phyloP scores from a whole-genome alignment of 1,284 basidiomycete genomes.

The Ustilago vetiveriae region DNA sequence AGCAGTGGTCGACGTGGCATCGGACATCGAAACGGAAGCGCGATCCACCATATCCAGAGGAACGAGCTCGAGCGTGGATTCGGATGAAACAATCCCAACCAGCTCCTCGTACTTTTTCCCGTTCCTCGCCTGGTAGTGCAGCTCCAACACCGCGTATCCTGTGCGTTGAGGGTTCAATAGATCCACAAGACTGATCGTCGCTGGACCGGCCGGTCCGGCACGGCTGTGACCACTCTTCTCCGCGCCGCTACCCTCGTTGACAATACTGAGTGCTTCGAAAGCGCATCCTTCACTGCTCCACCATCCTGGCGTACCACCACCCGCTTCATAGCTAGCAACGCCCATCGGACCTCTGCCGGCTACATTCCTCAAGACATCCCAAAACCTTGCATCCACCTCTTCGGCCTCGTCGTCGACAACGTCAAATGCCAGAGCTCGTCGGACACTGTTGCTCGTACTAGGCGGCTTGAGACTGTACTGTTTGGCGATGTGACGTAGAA shows the following conservation, averaged over 20 bases:
- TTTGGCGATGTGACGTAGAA: slow-evolving; percentile 44
- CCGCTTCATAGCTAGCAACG: slow-evolving; percentile 24
- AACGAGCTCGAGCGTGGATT: slow-evolving; percentile 6
- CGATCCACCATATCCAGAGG: slow-evolving; percentile 38
- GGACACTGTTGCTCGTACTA: slow-evolving; percentile 12
- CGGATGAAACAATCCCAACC: slow-evolving; percentile 2
- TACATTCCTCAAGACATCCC: slow-evolving; percentile 50
- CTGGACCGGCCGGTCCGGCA: background rate
- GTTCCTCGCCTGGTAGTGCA: slow-evolving; percentile 33
- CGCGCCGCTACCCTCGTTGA: background rate
- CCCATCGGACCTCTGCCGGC: slow-evolving; percentile 47
- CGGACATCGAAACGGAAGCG: background rate
- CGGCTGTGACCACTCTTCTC: background rate
- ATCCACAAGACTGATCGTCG: slow-evolving; percentile 20
- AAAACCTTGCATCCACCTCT: slow-evolving; percentile 49
- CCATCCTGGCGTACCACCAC: slow-evolving; percentile 47
- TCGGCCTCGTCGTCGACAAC: slow-evolving; percentile 12
- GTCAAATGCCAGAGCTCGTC: slow-evolving; percentile 26
- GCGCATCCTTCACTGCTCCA: slow-evolving; percentile 22
- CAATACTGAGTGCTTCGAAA: slow-evolving; percentile 18
- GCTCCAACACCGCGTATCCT: slow-evolving; percentile 27
- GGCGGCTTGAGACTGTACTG: slow-evolving; percentile 54
- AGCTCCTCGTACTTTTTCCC: slow-evolving; percentile 46
- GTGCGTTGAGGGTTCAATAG: slow-evolving; percentile 13
- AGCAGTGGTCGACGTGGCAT: background rate